Evolutionary conservation across 2,329 filamentous ascomycete species (phyloP).

Genomic region (Colletotrichum falcatum): DNA sequence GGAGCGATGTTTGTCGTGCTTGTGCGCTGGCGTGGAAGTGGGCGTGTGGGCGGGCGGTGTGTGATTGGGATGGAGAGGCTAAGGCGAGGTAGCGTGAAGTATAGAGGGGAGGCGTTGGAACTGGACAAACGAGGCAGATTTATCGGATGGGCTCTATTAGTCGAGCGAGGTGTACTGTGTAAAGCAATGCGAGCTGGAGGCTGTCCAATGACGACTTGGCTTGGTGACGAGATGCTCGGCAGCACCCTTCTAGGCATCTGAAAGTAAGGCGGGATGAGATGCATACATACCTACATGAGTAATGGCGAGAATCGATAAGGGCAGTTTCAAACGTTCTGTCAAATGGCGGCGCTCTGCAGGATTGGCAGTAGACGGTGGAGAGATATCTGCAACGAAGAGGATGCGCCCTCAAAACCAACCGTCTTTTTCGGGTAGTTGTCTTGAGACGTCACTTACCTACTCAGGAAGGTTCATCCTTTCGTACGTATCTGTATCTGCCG

Average conservation of each 20-base stretch:
- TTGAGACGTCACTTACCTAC: neutral
- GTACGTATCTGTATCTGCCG: conserved; percentile 4
- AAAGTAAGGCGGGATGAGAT: conserved; percentile 11
- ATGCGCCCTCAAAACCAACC: neutral
- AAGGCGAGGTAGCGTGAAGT: neutral
- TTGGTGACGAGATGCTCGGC: conserved; percentile 7
- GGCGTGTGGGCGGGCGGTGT: conserved; percentile 2
- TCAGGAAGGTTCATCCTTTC: conserved; percentile 18
- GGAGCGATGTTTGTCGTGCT: conserved; percentile 1
- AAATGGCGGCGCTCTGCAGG: conserved; percentile 3
- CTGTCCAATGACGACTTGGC: conserved; percentile 5
- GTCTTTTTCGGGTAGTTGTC: neutral
- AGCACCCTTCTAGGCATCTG: conserved; percentile 6
- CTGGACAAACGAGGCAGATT: neutral
- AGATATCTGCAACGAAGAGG: conserved; percentile 9
- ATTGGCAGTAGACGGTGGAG: neutral
- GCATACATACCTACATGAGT: neutral
- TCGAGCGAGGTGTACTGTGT: neutral
- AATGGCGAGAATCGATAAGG: neutral
- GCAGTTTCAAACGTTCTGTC: conserved; percentile 4
- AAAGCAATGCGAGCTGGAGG: neutral
- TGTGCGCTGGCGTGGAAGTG: neutral
- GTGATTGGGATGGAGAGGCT: conserved; percentile 1
- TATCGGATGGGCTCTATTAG: neutral
- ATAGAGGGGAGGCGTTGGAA: neutral